These are phyloP conservation scores for Aspergillus pseudoviridinutans DNA, from an alignment of 2,329 filamentous ascomycete genomes.

Conservation along the genomic window DNA sequence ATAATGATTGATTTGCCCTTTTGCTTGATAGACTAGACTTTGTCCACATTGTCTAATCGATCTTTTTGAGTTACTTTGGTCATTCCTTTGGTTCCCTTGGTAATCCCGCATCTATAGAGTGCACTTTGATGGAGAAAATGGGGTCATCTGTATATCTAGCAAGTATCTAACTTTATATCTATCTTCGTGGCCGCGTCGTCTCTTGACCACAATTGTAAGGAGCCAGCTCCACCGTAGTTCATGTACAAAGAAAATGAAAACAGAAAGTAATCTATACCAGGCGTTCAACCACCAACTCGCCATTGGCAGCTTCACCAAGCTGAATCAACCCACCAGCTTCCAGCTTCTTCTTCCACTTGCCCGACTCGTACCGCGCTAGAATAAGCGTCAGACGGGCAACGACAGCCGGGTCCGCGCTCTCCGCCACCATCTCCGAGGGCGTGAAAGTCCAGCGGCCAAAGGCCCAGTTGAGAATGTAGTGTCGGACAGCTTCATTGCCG, in stretches of 20 bases:
- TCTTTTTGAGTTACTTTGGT: background rate
- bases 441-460: conserved; percentile 96
- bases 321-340: conserved; percentile 38
- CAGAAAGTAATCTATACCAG: conserved; percentile 23
- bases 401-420: conserved; percentile 27
- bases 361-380: conserved; percentile 44
- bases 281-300: conserved; percentile 32
- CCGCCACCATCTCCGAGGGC: conserved; percentile 42
- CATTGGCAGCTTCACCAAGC: conserved; percentile 15
- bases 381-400: conserved; percentile 45
- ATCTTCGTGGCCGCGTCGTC: background rate
- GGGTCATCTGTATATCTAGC: background rate
- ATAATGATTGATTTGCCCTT: conserved; percentile 4
- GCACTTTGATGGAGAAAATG: too few species aligned
- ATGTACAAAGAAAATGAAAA: conserved; percentile 2
- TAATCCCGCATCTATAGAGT: background rate
- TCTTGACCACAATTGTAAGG: background rate
- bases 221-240: conserved; percentile 14
- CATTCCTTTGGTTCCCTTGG: background rate
- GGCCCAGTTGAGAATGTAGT: conserved; percentile 96
- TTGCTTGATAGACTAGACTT: conserved; percentile 3
- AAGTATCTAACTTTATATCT: background rate
- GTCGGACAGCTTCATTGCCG: conserved; percentile 31
- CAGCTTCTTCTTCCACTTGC: conserved; percentile 48
- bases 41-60: background rate